A percentile compares a stretch with the other conserved stretches of the same genome.
phyloP scores from a whole-genome alignment of 257 asterid species.

The Voacanga thouarsii region DNA sequence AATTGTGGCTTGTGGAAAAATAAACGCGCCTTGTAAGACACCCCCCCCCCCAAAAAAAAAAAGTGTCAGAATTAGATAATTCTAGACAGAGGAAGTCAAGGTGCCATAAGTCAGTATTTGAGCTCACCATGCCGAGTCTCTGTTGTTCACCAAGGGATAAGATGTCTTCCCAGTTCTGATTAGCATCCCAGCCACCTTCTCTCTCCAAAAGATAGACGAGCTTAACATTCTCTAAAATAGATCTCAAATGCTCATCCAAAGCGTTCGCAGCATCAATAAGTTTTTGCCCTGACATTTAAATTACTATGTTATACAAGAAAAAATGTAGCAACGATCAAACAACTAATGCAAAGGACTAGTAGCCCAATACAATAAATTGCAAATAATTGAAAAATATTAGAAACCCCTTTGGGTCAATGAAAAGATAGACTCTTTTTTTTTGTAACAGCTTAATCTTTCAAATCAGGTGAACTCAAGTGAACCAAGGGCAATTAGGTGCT shows the following conservation, averaged over 20 bases:
- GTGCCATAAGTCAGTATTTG: conserved; percentile 6
- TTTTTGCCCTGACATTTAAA: conserved; percentile 50
- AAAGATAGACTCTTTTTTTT: neutral
- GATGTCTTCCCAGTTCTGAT: conserved; percentile 97
- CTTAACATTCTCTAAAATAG: conserved; percentile 81
- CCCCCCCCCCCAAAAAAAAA: conserved; percentile 5
- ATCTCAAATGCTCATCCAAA: conserved; percentile 65
- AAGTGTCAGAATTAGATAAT: conserved; percentile 15
- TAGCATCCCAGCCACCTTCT: conserved; percentile 93
- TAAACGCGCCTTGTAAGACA: conserved; percentile 76
- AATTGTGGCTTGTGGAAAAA: conserved; percentile 96
- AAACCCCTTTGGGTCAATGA: neutral
- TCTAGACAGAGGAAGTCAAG: neutral
- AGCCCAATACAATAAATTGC: neutral
- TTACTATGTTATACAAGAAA: conserved; percentile 14
- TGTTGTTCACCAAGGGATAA: conserved; percentile 98
- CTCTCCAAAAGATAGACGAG: conserved; percentile 87
- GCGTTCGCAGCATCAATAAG: conserved; percentile 26
- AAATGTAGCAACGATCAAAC: neutral
- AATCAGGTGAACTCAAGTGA: neutral
- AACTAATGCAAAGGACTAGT: neutral
- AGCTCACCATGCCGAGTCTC: conserved; percentile 91
- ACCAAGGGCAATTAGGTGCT: neutral
- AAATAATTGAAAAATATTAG: neutral
- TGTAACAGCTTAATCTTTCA: neutral